A percentile compares a stretch with the other conserved stretches of the same genome.
Conservation (phyloP, 371 early-diverging fungal species). For the Polyrhizophydium stewartii region DNA sequence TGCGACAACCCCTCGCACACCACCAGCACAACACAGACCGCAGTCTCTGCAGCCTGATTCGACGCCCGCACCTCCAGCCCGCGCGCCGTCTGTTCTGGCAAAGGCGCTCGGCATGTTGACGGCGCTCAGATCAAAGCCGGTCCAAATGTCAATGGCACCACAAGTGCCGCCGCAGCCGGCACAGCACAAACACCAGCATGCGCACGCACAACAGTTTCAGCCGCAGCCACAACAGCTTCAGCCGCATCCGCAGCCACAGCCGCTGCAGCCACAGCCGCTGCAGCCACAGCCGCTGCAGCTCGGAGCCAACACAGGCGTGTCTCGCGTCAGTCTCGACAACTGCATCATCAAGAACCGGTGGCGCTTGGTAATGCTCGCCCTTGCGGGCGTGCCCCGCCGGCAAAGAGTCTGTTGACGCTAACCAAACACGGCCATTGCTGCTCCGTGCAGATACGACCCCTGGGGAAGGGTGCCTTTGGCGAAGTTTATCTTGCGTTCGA, state of each 20-base stretch:
- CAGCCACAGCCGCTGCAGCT: too few species aligned
- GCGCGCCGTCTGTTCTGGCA: too few species aligned
- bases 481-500: conserved; percentile 55
- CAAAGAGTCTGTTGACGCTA: too few species aligned
- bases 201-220: background rate
- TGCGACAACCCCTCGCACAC: background rate
- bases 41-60: background rate
- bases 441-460: conserved; percentile 33
- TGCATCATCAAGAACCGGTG: conserved; percentile 1
- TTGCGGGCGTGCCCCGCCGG: background rate
- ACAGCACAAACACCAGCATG: background rate
- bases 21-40: background rate
- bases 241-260: too few species aligned
- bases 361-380: too few species aligned
- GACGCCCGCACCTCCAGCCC: too few species aligned
- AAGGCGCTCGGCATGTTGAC: too few species aligned
- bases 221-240: background rate
- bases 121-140: too few species aligned
- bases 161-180: background rate
- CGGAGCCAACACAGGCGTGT: too few species aligned
- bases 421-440: too few species aligned
- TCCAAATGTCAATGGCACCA: too few species aligned
- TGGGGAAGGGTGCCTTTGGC: conserved; percentile 66
- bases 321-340: background rate
- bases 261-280: too few species aligned